These are phyloP conservation scores for Aspergillus mulundensis DNA, from an alignment of 495 filamentous ascomycete species.

Conservation along the genomic window DNA sequence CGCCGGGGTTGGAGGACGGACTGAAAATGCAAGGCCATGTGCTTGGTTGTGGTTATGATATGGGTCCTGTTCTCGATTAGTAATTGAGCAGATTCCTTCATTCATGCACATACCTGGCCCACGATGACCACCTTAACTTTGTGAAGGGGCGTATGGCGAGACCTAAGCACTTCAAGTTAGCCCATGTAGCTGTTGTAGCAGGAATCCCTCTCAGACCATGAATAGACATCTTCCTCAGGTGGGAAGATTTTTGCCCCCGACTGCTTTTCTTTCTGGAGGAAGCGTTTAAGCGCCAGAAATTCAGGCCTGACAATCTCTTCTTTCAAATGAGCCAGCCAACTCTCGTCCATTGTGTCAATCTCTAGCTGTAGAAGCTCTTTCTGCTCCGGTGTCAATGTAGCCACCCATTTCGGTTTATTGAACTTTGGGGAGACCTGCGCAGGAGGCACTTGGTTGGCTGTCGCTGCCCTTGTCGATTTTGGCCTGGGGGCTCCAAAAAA, in stretches of 20 bases:
- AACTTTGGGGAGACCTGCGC: constrained; percentile 53
- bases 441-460: constrained; percentile 14
- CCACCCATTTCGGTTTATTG: constrained; percentile 84
- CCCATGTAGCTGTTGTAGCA: background rate
- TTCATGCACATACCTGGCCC: constrained; percentile 51
- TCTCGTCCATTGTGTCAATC: constrained; percentile 85
- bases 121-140: constrained; percentile 85
- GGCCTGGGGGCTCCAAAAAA: constrained; percentile 59
- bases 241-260: constrained; percentile 75
- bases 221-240: constrained; percentile 84
- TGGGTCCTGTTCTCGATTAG: constrained; percentile 53
- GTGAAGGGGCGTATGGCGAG: constrained; percentile 81
- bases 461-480: constrained; percentile 24
- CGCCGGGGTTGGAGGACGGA: constrained; percentile 80
- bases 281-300: constrained; percentile 83
- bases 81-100: background rate
- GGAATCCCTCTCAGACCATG: constrained; percentile 57
- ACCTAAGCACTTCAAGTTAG: constrained; percentile 48
- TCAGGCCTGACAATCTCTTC: constrained; percentile 72
- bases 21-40: constrained; percentile 91
- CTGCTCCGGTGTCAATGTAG: constrained; percentile 73
- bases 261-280: constrained; percentile 75
- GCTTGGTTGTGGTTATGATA: constrained; percentile 97
- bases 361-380: constrained; percentile 77
- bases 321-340: constrained; percentile 83